Evolutionary conservation across 345 rosid genomes (phyloP).

Genomic region (Euphorbia lathyris): DNA sequence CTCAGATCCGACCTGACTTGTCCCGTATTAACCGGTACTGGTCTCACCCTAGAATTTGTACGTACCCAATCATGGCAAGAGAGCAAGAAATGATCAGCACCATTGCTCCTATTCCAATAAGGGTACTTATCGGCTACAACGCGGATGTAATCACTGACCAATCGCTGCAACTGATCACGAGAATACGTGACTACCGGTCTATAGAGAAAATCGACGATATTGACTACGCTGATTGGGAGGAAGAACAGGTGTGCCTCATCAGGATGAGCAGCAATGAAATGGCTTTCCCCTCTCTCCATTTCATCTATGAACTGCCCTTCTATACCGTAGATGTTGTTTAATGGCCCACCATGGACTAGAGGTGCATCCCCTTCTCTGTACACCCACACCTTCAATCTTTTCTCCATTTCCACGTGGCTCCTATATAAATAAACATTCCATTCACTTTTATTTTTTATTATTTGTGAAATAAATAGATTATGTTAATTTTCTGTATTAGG

Average conservation of each 20-base stretch:
- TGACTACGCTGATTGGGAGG: constrained; percentile 47
- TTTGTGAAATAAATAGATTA: too few species aligned
- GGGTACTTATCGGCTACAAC: constrained; percentile 38
- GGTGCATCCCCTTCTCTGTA: constrained; percentile 60
- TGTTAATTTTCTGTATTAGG: too few species aligned
- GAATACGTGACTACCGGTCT: constrained; percentile 33
- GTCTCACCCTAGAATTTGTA: too few species aligned
- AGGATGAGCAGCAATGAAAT: constrained; percentile 41
- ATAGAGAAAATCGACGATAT: constrained; percentile 40
- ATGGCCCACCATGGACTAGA: constrained; percentile 43
- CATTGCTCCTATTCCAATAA: constrained; percentile 58
- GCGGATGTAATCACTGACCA: constrained; percentile 39
- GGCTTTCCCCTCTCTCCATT: constrained; percentile 37
- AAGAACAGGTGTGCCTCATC: constrained; percentile 54
- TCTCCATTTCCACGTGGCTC: constrained; percentile 59
- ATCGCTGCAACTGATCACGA: constrained; percentile 31
- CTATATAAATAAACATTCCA: constrained; percentile 17
- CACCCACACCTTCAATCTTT: constrained; percentile 51
- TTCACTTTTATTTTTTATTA: too few species aligned
- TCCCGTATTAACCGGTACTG: too few species aligned
- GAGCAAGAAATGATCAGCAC: constrained; percentile 60
- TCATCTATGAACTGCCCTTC: constrained; percentile 68
- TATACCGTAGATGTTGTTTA: constrained; percentile 44
- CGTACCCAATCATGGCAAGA: constrained; percentile 67
- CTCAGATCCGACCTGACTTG: too few species aligned